Evolutionary conservation across 129 eudicot genomes (phyloP).

Genomic region (Flaveria brownii): DNA sequence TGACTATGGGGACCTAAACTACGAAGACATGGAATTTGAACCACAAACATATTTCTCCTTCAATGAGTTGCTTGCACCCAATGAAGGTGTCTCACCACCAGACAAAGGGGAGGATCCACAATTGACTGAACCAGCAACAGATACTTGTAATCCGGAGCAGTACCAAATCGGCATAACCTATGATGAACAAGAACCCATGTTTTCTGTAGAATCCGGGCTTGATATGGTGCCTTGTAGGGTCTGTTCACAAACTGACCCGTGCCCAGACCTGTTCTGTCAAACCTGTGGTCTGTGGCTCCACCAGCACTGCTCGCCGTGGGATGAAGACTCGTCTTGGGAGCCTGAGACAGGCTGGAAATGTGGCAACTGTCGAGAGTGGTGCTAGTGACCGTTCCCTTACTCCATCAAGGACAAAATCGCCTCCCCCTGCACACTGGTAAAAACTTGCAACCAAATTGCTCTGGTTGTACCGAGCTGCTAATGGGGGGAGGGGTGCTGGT

Average conservation of each 20-base stretch:
- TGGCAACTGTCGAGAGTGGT: slow-evolving; percentile 73
- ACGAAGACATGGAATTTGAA: slow-evolving; percentile 77
- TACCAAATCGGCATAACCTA: slow-evolving; percentile 43
- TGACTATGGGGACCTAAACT: slow-evolving; percentile 52
- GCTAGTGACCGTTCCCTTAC: slow-evolving; percentile 22
- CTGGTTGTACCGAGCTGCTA: slow-evolving; percentile 25
- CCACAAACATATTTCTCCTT: slow-evolving; percentile 97
- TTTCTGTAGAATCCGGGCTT: slow-evolving; percentile 36
- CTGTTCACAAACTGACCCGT: slow-evolving; percentile 61
- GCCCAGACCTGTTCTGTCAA: slow-evolving; percentile 70
- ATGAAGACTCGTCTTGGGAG: slow-evolving; percentile 45
- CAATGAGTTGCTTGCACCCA: slow-evolving; percentile 74
- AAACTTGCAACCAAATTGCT: background rate
- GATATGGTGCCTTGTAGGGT: slow-evolving; percentile 44
- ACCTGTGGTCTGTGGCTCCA: slow-evolving; percentile 71
- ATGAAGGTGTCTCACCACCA: slow-evolving; percentile 40
- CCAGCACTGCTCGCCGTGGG: slow-evolving; percentile 84
- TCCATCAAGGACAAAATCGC: background rate
- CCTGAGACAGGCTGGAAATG: slow-evolving; percentile 72
- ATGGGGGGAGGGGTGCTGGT: slow-evolving; percentile 8
- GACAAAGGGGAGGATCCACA: slow-evolving; percentile 19
- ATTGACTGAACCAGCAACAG: slow-evolving; percentile 12
- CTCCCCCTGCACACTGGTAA: background rate
- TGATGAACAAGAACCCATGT: slow-evolving; percentile 46
- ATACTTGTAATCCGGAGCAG: slow-evolving; percentile 37